These are phyloP conservation scores for Colletotrichum tropicicola DNA, from an alignment of 2,329 filamentous ascomycete genomes.

Conservation along the genomic window DNA sequence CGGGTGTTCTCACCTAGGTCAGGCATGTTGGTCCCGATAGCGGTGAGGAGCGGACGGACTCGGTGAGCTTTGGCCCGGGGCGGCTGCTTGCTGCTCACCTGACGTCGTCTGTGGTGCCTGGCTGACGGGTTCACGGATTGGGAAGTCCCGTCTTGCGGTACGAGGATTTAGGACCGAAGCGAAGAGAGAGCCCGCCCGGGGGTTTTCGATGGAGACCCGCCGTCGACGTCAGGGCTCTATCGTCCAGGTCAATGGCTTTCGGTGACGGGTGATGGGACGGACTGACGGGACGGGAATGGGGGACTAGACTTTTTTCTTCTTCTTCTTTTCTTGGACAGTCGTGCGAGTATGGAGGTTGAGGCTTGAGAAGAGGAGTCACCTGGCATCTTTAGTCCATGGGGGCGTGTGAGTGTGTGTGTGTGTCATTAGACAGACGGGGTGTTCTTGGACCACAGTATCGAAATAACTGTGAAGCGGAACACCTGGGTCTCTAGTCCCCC, in stretches of 20 bases:
- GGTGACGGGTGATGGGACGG: background rate
- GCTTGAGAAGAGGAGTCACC: background rate
- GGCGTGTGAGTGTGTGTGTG: background rate
- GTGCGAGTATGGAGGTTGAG: no score
- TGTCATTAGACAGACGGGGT: no score
- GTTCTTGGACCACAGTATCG: conserved; percentile 9
- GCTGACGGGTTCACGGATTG: background rate
- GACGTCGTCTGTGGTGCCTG: background rate
- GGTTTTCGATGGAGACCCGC: no score
- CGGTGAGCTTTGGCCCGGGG: conserved; percentile 12
- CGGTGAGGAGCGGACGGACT: conserved; percentile 5
- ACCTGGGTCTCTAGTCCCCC: background rate
- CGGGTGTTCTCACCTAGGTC: conserved; percentile 8
- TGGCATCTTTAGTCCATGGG: background rate
- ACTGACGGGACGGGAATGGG: background rate
- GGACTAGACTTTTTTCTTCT: no score
- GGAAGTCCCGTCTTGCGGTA: background rate
- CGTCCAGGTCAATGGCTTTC: background rate
- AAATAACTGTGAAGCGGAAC: conserved; percentile 15
- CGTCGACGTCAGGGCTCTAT: conserved; percentile 1
- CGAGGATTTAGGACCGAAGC: no score
- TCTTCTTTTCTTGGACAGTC: no score
- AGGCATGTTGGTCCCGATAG: background rate
- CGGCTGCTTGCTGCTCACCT: background rate
- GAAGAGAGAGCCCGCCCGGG: no score